Evolutionary conservation across 305 asterid genomes (phyloP).

Genomic region (Nicotiana rustica): DNA sequence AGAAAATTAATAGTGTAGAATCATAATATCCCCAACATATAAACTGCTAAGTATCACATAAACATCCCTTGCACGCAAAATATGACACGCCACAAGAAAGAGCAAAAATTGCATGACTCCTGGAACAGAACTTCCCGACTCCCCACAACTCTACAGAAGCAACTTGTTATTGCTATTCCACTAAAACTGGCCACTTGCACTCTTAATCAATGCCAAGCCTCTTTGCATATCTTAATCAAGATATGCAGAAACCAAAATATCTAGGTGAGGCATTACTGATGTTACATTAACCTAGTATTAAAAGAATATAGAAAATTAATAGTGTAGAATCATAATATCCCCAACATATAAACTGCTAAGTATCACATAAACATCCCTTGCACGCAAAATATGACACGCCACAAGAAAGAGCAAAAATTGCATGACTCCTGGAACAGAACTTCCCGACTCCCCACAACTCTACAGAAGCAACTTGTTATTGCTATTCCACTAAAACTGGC

Average conservation of each 20-base stretch:
- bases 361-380: conserved; percentile 19
- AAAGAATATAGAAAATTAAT: background rate
- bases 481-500: background rate
- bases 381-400: background rate
- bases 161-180: conserved; percentile 23
- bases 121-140: background rate
- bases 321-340: background rate
- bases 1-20: background rate
- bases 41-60: background rate
- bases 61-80: background rate
- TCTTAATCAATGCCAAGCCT: conserved; percentile 3
- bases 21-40: background rate
- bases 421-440: background rate
- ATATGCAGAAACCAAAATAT: too few species aligned
- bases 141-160: conserved; percentile 21
- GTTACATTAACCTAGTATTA: conserved; percentile 5
- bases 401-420: background rate
- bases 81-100: background rate
- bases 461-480: conserved; percentile 17
- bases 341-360: background rate
- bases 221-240: too few species aligned
- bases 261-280: background rate
- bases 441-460: conserved; percentile 1
- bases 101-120: background rate
- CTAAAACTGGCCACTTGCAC: background rate